A percentile compares a stretch with the other conserved stretches of the same genome.
Evolutionary conservation across 169 alveolate species (phyloP).

Genomic region (Amoebophrya sp.): DNA sequence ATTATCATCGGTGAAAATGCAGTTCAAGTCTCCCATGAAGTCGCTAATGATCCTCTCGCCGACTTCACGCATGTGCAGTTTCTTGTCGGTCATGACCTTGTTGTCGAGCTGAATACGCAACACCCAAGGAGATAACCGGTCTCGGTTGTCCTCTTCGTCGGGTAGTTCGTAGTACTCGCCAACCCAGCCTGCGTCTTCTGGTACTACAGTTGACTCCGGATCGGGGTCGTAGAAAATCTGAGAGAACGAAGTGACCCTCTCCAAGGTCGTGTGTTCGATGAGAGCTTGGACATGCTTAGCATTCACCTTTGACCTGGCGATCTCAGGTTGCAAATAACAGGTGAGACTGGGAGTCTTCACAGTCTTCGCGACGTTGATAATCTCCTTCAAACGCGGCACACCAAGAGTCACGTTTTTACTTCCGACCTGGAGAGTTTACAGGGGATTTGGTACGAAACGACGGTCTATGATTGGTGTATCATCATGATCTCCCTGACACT

Average conservation of each 20-base stretch:
- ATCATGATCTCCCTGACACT: too few relatives aligned
- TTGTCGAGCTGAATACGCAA: constrained; percentile 88
- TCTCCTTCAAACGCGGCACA: constrained; percentile 97
- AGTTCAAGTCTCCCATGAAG: constrained; percentile 78
- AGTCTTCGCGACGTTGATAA: constrained; percentile 95
- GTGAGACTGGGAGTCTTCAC: constrained; percentile 97
- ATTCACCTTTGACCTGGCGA: constrained; percentile 58
- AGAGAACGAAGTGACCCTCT: constrained; percentile 77
- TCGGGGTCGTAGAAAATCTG: constrained; percentile 94
- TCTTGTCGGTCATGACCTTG: constrained; percentile 88
- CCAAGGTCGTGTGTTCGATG: constrained; percentile 91
- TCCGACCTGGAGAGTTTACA: constrained; percentile 62
- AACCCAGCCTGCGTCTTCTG: constrained; percentile 84
- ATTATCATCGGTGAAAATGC: constrained; percentile 93
- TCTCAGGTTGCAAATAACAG: constrained; percentile 74
- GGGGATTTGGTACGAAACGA: too few relatives aligned
- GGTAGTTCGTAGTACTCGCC: constrained; percentile 90
- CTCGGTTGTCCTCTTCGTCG: constrained; percentile 74
- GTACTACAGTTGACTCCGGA: constrained; percentile 82
- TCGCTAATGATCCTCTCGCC: constrained; percentile 77
- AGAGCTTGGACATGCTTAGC: constrained; percentile 87
- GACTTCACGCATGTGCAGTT: constrained; percentile 87
- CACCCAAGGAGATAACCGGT: constrained; percentile 81
- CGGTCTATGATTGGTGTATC: too few relatives aligned
- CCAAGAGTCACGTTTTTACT: constrained; percentile 99